Percentiles rank a stretch among this genome's conserved stretches.
phyloP scores from a whole-genome alignment of 768 basidiomycete genomes.

The Hypholoma fasciculare region DNA sequence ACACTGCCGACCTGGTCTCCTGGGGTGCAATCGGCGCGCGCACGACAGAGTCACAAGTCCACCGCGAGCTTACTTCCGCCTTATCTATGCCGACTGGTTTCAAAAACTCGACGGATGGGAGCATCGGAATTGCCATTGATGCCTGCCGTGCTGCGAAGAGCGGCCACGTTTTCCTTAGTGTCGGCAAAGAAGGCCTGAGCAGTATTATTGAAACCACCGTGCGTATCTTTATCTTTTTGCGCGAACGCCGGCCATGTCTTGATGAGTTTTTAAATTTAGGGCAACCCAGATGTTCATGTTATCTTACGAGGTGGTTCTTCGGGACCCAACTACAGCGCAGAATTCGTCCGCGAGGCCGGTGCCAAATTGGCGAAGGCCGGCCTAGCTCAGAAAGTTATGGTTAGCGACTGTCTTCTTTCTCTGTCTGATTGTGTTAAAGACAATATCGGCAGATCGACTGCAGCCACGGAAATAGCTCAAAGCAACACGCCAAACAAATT shows the following conservation, averaged over 20 bases:
- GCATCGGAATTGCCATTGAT: slow-evolving; percentile 88
- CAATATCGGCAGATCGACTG: slow-evolving; percentile 74
- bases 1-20: slow-evolving; percentile 84
- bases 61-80: slow-evolving; percentile 83
- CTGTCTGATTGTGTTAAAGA: not conserved
- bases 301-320: slow-evolving; percentile 89
- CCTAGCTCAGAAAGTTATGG: slow-evolving; percentile 84
- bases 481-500: slow-evolving; percentile 87
- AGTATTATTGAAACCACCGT: slow-evolving; percentile 95
- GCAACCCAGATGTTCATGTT: slow-evolving; percentile 89
- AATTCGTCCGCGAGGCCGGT: slow-evolving; percentile 76
- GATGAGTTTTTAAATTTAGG: slow-evolving; percentile 41
- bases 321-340: slow-evolving; percentile 86
- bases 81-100: slow-evolving; percentile 97
- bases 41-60: slow-evolving; percentile 92
- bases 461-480: slow-evolving; percentile 94
- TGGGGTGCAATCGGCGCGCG: slow-evolving; percentile 98
- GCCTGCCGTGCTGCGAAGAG: slow-evolving; percentile 90
- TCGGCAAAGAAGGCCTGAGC: slow-evolving; percentile 94
- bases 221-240: slow-evolving; percentile 13
- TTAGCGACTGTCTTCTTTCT: slow-evolving; percentile 30
- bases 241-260: slow-evolving; percentile 1
- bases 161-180: slow-evolving; percentile 94
- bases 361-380: slow-evolving; percentile 79
- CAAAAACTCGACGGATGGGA: slow-evolving; percentile 98